Conservation (phyloP, 2,329 filamentous ascomycete genomes). For the Ophiognomonia clavigignenti-juglandacearum region DNA sequence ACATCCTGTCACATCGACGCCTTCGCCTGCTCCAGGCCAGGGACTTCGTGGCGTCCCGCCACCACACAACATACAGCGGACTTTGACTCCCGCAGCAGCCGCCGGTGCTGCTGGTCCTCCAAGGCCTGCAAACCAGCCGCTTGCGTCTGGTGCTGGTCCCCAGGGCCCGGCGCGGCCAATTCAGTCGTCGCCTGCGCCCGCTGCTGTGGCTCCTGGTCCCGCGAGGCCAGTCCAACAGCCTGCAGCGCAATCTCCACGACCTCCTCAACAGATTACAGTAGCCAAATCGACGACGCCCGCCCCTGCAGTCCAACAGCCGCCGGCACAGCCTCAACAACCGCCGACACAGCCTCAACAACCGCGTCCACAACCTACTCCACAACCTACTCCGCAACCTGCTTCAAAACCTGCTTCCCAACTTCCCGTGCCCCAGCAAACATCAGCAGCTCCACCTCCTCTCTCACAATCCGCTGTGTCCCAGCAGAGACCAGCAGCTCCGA, state of each 20-base stretch:
- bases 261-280: slow-evolving; percentile 14
- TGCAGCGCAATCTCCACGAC: slow-evolving; percentile 1
- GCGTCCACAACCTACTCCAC: slow-evolving; percentile 3
- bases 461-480: no score
- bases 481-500: no score
- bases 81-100: not conserved
- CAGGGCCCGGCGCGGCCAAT: slow-evolving; percentile 3
- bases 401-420: no score
- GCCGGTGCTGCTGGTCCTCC: not conserved
- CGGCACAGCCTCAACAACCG: not conserved
- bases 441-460: no score
- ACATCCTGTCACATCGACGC: not conserved
- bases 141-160: slow-evolving; percentile 6
- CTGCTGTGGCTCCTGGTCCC: slow-evolving; percentile 10
- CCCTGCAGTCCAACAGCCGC: slow-evolving; percentile 8
- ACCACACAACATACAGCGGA: slow-evolving; percentile 4
- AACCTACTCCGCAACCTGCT: slow-evolving; percentile 1
- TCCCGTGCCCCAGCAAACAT: no score
- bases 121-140: not conserved
- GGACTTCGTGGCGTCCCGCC: not conserved
- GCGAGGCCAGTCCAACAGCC: slow-evolving; percentile 6
- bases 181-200: slow-evolving; percentile 3
- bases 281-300: slow-evolving; percentile 5
- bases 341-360: no score
- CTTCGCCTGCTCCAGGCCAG: not conserved